Base-by-base conservation (phyloP, 2,329 filamentous ascomycete genomes). In the Daldinia eschscholtzii region DNA sequence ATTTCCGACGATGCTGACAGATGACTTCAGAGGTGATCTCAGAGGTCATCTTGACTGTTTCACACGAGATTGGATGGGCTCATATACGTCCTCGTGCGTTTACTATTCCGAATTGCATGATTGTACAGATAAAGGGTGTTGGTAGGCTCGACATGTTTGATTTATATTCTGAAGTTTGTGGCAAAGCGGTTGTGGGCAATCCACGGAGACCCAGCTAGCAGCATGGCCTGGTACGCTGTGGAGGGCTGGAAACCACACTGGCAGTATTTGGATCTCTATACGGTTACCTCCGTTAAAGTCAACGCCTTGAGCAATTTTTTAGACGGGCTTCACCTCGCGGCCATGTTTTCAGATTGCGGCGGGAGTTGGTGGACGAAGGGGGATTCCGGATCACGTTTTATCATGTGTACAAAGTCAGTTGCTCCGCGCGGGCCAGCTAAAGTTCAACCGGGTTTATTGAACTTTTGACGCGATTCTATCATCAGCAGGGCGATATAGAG, bases 1-100 rank as follows among this genome's bases (percentile, higher is more conserved):
- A 73, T 64, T 28, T 58, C 48, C 52, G 46, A 64, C 68, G 69
- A 65, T 71, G 65, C 77, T 78, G 74, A 77, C 70, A 66, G 58
- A 61, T 72, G 60, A 55, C 55, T 70, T 64, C 74, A 78, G 77
- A 77, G 76, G 75, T 77, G 72, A 78, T 74, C 63, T 65, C 55
- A 48, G 35, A 56, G 56, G 55, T 56, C 62, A 57, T 64, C 67
- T 64, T 63, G 46, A 65, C 59, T 67, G 63, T 68, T 65, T 57
- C 64, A 58, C 61, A 64, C 50, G 65, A 61, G 50, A 61, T 55
- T 44, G 44, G 57, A 66, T 65, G 60, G 60, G 4, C 61, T 30
- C 55, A 57, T 67, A 50, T 69, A 55, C 48, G 44, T 58, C 35
- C 30, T 62, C 53, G 44, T 67, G 61, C 55, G 61, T 68, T 46